Percentiles rank a stretch among this genome's conserved stretches.
These are phyloP conservation scores for Blastobotrys parvus DNA, from an alignment of 805 yeast genomes.

Conservation along the genomic window DNA sequence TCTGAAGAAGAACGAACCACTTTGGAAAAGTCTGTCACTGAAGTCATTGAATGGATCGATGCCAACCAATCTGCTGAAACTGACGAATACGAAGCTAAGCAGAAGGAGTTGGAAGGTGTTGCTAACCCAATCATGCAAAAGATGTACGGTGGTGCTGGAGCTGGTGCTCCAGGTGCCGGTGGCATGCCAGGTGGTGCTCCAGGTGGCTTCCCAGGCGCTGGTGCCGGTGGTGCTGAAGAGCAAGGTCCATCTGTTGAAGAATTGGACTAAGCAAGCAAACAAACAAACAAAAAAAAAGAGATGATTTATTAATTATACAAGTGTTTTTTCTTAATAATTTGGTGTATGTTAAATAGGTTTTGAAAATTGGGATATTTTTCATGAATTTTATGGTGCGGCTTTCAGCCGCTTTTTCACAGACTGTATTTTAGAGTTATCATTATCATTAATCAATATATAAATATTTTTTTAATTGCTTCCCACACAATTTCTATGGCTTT, in stretches of 20 bases:
- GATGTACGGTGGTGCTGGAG: conserved; percentile 83
- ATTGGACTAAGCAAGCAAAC: conserved; percentile 19
- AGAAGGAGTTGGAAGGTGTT: conserved; percentile 89
- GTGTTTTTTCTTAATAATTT: no score
- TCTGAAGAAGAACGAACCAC: conserved; percentile 59
- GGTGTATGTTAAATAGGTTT: no score
- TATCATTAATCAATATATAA: no score
- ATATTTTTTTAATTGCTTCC: no score
- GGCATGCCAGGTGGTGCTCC: conserved; percentile 57
- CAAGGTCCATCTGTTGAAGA: conserved; percentile 58
- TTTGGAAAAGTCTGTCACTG: conserved; percentile 73
- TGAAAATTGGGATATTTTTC: no score
- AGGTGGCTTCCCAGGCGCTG: conserved; percentile 53
- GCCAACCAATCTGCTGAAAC: conserved; percentile 84
- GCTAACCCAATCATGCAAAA: conserved; percentile 96
- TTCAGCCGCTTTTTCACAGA: no score
- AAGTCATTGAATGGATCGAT: conserved; percentile 87
- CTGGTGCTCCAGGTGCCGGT: conserved; percentile 61
- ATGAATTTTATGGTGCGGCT: no score
- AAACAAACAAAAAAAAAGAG: not conserved
- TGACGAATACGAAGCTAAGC: conserved; percentile 87
- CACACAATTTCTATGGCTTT: no score
- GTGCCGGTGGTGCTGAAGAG: conserved; percentile 30
- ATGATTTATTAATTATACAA: no score
- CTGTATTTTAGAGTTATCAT: no score